Evolutionary conservation across 140 eudicot species (phyloP), one percentile per base, ranked within the genome.

Genomic region (Anethum foeniculum): DNA sequence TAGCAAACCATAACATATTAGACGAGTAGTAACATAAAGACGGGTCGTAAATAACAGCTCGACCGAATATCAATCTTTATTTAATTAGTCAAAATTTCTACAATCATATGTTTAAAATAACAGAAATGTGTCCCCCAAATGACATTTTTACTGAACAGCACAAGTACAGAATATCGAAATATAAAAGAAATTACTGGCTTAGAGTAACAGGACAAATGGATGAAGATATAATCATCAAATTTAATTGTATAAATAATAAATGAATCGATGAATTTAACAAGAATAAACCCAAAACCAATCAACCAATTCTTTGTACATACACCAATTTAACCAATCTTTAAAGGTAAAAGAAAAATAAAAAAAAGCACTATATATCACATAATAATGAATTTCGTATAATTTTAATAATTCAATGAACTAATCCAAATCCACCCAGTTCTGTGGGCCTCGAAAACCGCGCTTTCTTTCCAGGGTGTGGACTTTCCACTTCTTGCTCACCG

Each of bases 401-500:
- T 32, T 30, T 67, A 12, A 27, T 13, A 32, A 68, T 62, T 62
- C 30, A 68, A 32, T 13, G 11, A 16, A 15, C 44, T 68, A 68
- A 68, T 68, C 43, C n/a, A 32, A 68, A 68, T 68, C 74, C 74
- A 32, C 28, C 74, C 0, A 16, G 19, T 68, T 30, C n/a, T 5
- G 74, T 32, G 44, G 74, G 74, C 41, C 43, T 43, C 23, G 72
- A 71, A 36, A 75, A 75, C 54, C 79, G 43, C 27, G 79, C 62
- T 75, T 75, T 48, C 79, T 75, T 75, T 15, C 79, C 79, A 6
- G 86, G 78, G 25, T 78, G 25, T 16, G 79, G 77, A 77, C 84
- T 76, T 77, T 77, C 85, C 28, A 72, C 85, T 77, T 80, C 84
- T 48, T 75, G 79, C 12, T 75, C 79, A 7, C 44, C 79, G 62